Conservation (phyloP, 1,139 yeast genomes). For the Protomyces macrosporus region DNA sequence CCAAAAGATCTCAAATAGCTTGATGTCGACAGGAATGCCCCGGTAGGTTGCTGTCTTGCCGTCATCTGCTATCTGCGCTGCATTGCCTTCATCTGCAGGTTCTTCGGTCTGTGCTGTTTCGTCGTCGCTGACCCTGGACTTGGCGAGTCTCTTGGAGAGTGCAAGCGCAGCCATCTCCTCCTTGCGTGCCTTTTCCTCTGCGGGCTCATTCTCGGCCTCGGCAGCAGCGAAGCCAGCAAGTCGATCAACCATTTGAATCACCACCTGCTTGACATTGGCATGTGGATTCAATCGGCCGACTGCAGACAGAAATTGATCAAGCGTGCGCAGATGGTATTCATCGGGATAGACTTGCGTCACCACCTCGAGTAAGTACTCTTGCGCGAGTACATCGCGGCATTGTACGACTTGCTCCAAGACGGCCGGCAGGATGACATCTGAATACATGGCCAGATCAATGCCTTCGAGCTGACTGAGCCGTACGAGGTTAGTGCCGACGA, state of each 20-base stretch:
- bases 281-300: constrained; percentile 65
- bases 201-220: constrained; percentile 34
- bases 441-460: constrained; percentile 59
- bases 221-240: constrained; percentile 53
- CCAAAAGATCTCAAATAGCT: constrained; percentile 31
- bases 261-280: constrained; percentile 61
- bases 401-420: constrained; percentile 86
- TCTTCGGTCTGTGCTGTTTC: constrained; percentile 25
- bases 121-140: constrained; percentile 27
- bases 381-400: constrained; percentile 88
- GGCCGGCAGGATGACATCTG: constrained; percentile 62
- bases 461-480: constrained; percentile 82
- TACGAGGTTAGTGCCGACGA: constrained; percentile 89
- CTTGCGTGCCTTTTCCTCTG: constrained; percentile 30
- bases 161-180: constrained; percentile 31
- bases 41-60: background rate
- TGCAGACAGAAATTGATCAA: constrained; percentile 60
- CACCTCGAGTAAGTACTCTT: constrained; percentile 82
- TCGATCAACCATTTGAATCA: constrained; percentile 67
- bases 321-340: constrained; percentile 74
- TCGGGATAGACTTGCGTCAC: constrained; percentile 92
- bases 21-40: constrained; percentile 28
- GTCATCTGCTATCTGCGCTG: background rate
- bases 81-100: background rate
- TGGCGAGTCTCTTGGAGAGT: constrained; percentile 30